These are phyloP conservation scores for Neopestalotiopsis sp. DNA, from an alignment of 2,329 filamentous ascomycete genomes.

Conservation along the genomic window DNA sequence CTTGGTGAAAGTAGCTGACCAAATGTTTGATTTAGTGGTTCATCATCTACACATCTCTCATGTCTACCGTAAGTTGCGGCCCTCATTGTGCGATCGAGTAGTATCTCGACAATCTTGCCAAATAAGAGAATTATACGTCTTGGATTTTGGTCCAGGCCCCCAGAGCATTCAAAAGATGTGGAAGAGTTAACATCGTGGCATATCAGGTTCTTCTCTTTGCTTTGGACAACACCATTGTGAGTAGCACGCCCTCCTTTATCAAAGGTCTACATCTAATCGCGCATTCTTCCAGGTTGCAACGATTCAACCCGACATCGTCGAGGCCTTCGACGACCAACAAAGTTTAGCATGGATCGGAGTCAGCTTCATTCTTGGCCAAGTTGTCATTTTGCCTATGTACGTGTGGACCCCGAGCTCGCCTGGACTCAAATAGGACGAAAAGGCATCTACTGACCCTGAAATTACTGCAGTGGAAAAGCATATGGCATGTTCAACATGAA, in stretches of 20 bases:
- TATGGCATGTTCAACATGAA: slow-evolving; percentile 52
- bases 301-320: slow-evolving; percentile 48
- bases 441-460: not conserved
- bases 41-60: slow-evolving; percentile 15
- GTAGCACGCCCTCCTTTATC: not conserved
- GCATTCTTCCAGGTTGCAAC: slow-evolving; percentile 40
- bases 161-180: too few relatives aligned
- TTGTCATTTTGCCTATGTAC: slow-evolving; percentile 32
- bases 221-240: slow-evolving; percentile 11
- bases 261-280: too few relatives aligned
- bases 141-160: rapidly evolving
- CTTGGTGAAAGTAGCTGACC: not conserved
- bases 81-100: too few relatives aligned
- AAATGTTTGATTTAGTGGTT: slow-evolving; percentile 12
- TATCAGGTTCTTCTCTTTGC: slow-evolving; percentile 13
- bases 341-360: slow-evolving; percentile 48
- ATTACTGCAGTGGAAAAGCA: slow-evolving; percentile 33
- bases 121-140: too few relatives aligned
- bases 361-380: slow-evolving; percentile 47
- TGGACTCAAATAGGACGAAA: too few relatives aligned
- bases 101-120: too few relatives aligned
- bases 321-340: slow-evolving; percentile 41
- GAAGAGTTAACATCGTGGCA: too few relatives aligned
- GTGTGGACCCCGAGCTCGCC: not conserved
- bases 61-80: slow-evolving; percentile 8